Evolutionary conservation across 768 basidiomycete species (phyloP), one percentile per base, ranked within the genome.

Genomic region (Saitozyma podzolica): DNA sequence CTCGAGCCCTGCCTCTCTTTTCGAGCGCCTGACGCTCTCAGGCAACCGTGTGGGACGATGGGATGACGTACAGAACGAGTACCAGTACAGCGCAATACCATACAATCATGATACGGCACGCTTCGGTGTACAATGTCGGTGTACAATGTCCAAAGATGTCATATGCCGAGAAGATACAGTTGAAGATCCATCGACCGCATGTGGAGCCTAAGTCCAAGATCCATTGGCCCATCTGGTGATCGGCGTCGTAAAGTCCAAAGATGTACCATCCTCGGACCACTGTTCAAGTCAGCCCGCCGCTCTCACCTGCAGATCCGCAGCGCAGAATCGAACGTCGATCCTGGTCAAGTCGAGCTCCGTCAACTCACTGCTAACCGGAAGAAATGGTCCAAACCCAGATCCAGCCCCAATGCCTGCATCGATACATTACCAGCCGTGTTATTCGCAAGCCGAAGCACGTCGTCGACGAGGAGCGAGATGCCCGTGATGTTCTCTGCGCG

Each of bases 321-420:
- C 29, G 29, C 5, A 5, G 29, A 29, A 5, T 29, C 29, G 29
- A 29, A 29, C 29, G 2, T 5, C 29, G 29, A 29, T 5, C 29
- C 29, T 29, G 29, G 29, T 5, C 2, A 29, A 5, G 13, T 19
- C 8, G 13, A 13, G 5, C 5, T 40, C 8, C 16, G 14, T 10
- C 11, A 0, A 70, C 73, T 64, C 50, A 76, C 74, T 0, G 74
- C 74, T n/a, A 76, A 29, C 7, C 70, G 62, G 56, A 76, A 63
- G 54, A 55, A 73, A 54, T 75, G 74, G 57, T 67, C 65, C 11
- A 71, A 45, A 10, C 59, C 54, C 40, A 64, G 40, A 39, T 50
- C 55, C 39, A 67, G 20, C 2, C 40, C 54, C 19, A 59, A 53
- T 41, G 47, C 40, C 17, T 29, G 59, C 16, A 63, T 39, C 7